Evolutionary conservation across 306 rosid genomes (phyloP), one percentile per base, ranked within the genome.

Genomic region (Vigna unguiculata): DNA sequence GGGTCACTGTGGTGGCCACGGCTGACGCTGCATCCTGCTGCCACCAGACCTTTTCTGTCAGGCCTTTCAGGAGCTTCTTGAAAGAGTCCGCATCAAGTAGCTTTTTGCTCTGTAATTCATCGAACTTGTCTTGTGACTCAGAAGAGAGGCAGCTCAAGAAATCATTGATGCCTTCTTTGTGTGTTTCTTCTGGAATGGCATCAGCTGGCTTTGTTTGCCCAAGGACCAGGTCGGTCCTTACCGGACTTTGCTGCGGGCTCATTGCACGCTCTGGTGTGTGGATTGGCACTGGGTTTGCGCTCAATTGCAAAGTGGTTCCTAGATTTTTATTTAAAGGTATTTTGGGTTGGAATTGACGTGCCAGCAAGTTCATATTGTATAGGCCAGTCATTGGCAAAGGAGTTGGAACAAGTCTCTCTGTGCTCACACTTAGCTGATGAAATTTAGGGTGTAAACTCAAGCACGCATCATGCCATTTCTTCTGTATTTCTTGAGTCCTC

Each of bases 21-120:
- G 91, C 85, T 5, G 93, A 77, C 9, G 98, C 99, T 74, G 99
- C 99, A 63, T 93, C 99, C 25, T 71, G 88, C 91, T 96, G 99
- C 99, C 99, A 96, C 97, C 98, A 93, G 47, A 96, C 98, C 90
- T 89, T 90, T 80, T 93, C 99, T 47, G 84, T 76, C 53, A 96
- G 86, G 81, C 86, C 85, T 74, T 87, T 91, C 61, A 83, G 90
- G 38, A 96, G 89, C 81, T 78, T 88, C 90, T 96, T 96, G 88
- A 87, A 93, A 20, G 91, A 89, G 76, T 93, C 99, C 0, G 89
- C 85, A 70, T 96, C 94, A 12, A 84, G 66, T 45, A 81, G 72
- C 57, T 92, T 90, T 66, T 82, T 82, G 82, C 71, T 87, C 60
- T 79, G 93, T 62, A 74, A 70, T 73, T 88, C 91, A 32, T 75